Evolutionary conservation across 805 yeast species (phyloP).

Genomic region (Schwanniomyces polymorphus): DNA sequence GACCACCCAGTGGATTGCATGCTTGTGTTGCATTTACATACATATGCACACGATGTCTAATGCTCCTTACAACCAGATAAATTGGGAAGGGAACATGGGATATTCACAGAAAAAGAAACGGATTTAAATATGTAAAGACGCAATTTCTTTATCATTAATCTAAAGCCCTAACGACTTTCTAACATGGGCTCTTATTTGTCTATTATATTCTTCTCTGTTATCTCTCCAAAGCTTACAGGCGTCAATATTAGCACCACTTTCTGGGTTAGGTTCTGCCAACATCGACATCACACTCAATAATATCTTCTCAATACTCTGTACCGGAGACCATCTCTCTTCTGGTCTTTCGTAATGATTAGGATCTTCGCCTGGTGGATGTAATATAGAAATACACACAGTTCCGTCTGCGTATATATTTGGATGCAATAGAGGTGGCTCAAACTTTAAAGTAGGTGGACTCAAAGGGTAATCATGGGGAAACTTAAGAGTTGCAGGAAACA

Average conservation of each 20-base stretch:
- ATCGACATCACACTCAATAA: slow-evolving; percentile 89
- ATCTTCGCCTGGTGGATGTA: slow-evolving; percentile 97
- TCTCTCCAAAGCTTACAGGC: slow-evolving; percentile 91
- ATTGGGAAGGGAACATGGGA: background rate
- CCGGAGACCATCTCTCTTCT: slow-evolving; percentile 97
- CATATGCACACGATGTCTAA: background rate
- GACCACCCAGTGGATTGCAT: background rate
- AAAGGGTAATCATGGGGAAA: slow-evolving; percentile 84
- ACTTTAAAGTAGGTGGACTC: slow-evolving; percentile 74
- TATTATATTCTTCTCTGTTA: slow-evolving; percentile 64
- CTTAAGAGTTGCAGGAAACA: slow-evolving; percentile 71
- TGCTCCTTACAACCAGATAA: background rate
- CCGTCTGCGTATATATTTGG: slow-evolving; percentile 96
- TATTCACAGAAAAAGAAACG: background rate
- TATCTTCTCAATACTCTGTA: slow-evolving; percentile 96
- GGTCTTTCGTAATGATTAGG: slow-evolving; percentile 95
- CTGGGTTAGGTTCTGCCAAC: slow-evolving; percentile 96
- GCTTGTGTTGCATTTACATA: background rate
- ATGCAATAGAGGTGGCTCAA: slow-evolving; percentile 81
- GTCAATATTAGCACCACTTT: slow-evolving; percentile 88
- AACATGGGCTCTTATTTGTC: slow-evolving; percentile 66
- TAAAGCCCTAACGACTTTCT: slow-evolving; percentile 69
- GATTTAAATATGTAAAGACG: background rate
- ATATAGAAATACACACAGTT: slow-evolving; percentile 90
- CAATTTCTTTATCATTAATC: background rate